These are phyloP conservation scores for Argentina anserina DNA, from an alignment of 306 rosid species.

Conservation along the genomic window DNA sequence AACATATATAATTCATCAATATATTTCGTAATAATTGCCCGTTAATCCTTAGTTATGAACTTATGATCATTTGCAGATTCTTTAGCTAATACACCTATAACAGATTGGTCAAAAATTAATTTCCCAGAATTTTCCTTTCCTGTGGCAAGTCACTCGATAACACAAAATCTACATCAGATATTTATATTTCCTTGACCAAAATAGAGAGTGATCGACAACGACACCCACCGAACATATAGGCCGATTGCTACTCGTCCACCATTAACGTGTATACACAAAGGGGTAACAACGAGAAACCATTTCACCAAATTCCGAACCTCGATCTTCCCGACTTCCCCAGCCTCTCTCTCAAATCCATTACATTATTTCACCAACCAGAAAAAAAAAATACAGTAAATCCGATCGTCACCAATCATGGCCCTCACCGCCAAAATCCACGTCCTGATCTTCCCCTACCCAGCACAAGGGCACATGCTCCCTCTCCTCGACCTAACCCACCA, in stretches of 20 bases:
- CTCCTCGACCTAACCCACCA: slow-evolving; percentile 25
- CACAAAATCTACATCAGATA: too few relatives aligned
- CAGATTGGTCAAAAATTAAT: too few relatives aligned
- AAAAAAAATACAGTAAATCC: not conserved
- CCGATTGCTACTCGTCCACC: not conserved
- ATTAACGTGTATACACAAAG: not conserved
- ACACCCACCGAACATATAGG: not conserved
- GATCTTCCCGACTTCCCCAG: too few relatives aligned
- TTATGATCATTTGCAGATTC: too few relatives aligned
- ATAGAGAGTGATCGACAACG: too few relatives aligned
- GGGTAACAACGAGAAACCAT: not conserved
- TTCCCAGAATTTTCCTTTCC: too few relatives aligned
- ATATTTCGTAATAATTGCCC: too few relatives aligned
- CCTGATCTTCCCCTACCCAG: slow-evolving; percentile 13
- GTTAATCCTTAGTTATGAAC: too few relatives aligned
- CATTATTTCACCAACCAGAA: not conserved
- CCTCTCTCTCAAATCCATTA: not conserved
- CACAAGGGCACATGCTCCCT: slow-evolving; percentile 32
- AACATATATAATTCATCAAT: too few relatives aligned
- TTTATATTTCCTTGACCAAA: too few relatives aligned
- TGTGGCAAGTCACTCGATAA: too few relatives aligned
- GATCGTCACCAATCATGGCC: not conserved
- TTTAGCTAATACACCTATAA: too few relatives aligned
- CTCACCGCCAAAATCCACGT: not conserved
- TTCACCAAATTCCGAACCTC: not conserved